Conservation (phyloP, 2,329 filamentous ascomycete species). For the Apiospora arundinis region DNA sequence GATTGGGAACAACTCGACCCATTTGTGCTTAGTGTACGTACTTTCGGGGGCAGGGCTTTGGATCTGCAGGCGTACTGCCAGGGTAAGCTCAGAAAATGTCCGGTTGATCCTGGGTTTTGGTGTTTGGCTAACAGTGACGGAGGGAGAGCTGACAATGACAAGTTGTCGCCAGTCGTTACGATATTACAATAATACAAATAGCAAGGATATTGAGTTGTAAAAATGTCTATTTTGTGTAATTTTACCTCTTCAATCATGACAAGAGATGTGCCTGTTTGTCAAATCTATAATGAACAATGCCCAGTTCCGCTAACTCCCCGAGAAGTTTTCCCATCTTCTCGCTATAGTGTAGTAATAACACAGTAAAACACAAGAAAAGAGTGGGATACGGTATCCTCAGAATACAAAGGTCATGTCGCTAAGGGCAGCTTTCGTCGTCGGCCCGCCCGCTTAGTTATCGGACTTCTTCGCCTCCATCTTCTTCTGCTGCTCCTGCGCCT, state of each 20-base stretch:
- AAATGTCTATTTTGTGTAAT: not conserved
- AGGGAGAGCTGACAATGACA: too few relatives aligned
- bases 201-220: not conserved
- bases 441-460: constrained; percentile 27
- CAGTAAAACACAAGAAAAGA: constrained; percentile 39
- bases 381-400: constrained; percentile 18
- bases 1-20: too few relatives aligned
- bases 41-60: too few relatives aligned
- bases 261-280: not conserved
- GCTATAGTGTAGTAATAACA: constrained; percentile 19
- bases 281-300: constrained; percentile 15
- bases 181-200: too few relatives aligned
- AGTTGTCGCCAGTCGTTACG: too few relatives aligned
- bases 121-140: too few relatives aligned
- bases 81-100: too few relatives aligned
- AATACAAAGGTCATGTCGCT: constrained; percentile 21
- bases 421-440: not conserved
- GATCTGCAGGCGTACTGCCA: too few relatives aligned
- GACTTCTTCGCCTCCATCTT: constrained; percentile 31
- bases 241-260: constrained; percentile 11
- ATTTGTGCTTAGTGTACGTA: too few relatives aligned
- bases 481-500: constrained; percentile 37
- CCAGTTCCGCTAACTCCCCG: constrained; percentile 14
- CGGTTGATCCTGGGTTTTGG: too few relatives aligned
- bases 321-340: constrained; percentile 14